Conservation (phyloP, 179 eudicot genomes). For the Beta lomatogona region DNA sequence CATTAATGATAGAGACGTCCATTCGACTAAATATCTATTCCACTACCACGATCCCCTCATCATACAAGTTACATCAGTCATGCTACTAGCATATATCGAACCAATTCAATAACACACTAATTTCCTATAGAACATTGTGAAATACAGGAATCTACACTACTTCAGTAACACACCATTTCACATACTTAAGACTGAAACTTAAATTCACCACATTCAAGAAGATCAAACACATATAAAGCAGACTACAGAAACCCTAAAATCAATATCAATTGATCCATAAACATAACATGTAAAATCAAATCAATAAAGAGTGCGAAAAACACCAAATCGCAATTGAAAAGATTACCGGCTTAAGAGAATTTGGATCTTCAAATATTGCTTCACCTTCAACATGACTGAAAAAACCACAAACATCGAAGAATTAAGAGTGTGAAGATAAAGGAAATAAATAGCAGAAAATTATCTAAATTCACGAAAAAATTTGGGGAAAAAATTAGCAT, state of each 20-base stretch:
- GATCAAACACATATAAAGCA: not conserved
- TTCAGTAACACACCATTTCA: not conserved
- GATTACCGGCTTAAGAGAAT: slow-evolving; percentile 69
- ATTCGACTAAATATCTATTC: not conserved
- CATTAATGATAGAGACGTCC: not conserved
- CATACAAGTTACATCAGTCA: not conserved
- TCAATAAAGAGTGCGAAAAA: not conserved
- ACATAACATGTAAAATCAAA: not conserved
- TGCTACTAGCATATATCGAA: too few species aligned
- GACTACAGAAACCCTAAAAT: slow-evolving; percentile 19
- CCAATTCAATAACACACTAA: not conserved
- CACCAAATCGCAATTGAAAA: not conserved
- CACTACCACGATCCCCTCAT: not conserved
- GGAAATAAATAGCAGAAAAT: not conserved
- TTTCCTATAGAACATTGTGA: not conserved
- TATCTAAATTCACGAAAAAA: not conserved
- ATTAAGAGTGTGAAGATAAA: not conserved
- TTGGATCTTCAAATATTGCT: slow-evolving; percentile 82
- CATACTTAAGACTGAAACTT: not conserved
- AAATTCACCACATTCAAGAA: not conserved
- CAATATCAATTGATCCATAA: not conserved
- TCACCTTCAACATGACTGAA: slow-evolving; percentile 69
- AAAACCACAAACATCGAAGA: not conserved
- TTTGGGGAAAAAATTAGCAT: slow-evolving; percentile 21
- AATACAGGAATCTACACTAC: not conserved